Base-by-base conservation (phyloP, 345 rosid species). In the Gossypioides kirkii region DNA sequence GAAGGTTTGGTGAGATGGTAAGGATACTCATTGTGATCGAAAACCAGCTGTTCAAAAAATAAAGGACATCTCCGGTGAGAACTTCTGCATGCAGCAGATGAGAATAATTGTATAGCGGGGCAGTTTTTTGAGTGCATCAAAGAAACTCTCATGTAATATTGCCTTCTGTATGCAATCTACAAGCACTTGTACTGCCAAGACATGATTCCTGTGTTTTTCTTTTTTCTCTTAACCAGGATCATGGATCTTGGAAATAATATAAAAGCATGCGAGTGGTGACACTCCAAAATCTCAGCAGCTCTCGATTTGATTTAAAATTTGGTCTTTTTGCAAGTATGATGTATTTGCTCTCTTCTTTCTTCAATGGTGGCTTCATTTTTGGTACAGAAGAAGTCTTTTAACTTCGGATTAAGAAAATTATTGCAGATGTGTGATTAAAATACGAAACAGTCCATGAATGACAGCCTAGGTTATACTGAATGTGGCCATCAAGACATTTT, bases 351-450 rank as follows among this genome's bases (percentile, higher is more conserved):
- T 12, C 65, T 6, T 28, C 38, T n/a, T 63, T 17, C 49, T 38
- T 78, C 78, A 23, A 54, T 75, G 72, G 38, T 49, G 28, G 22
- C 73, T 68, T 45, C 13, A 2, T 45, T 45, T 45, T 45, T 45
- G 12, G 3, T 45, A 45, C 13, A 11, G 10, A 11, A 2, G 49
- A 45, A 12, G 12, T 43, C 2, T 8, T 8, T 43, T 43, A 43
- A 32, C 7, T 32, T 32, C 6, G 4, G 38, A 4, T 4, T 32
- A 32, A 32, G 38, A 4, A 32, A 32, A 32, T 4, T 32, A 32
- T 6, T 32, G 38, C 38, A 32, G 38, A 32, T 8, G 12, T 43
- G 46, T 10, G 46, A 43, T 43, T n/a, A 53, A 53, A 14, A 54
- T 23, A 3, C 26, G 22, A 54, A 18, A 53, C n/a, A 54, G 56